phyloP scores from a whole-genome alignment of 2,329 filamentous ascomycete species.

The Chrysoporthe cubensis region DNA sequence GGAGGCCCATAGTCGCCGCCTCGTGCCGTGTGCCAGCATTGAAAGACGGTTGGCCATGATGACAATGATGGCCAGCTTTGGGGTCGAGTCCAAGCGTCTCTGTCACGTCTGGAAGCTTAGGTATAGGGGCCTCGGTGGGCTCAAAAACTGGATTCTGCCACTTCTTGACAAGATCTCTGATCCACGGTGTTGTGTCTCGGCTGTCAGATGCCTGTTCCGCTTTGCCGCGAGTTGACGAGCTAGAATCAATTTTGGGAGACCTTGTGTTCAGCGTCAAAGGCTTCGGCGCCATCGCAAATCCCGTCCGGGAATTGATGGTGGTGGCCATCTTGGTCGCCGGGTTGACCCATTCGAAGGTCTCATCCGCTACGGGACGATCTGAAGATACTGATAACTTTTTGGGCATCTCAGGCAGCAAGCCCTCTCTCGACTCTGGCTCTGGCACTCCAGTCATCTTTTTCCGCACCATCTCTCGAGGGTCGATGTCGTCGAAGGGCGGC shows the following conservation, averaged over 20 bases:
- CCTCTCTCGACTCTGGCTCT: no score
- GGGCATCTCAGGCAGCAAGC: neutral
- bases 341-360: slow-evolving; percentile 61
- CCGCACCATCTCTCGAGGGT: slow-evolving; percentile 15
- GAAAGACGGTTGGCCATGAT: slow-evolving; percentile 16
- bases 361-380: slow-evolving; percentile 34
- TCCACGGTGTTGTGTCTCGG: slow-evolving; percentile 50
- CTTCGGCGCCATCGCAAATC: slow-evolving; percentile 42
- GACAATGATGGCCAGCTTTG: slow-evolving; percentile 23
- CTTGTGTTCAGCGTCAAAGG: slow-evolving; percentile 19
- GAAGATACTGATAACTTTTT: neutral
- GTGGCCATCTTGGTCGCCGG: slow-evolving; percentile 58
- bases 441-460: neutral
- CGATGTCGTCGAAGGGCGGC: slow-evolving; percentile 48
- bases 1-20: slow-evolving; percentile 34
- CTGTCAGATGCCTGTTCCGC: slow-evolving; percentile 32
- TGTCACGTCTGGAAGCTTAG: slow-evolving; percentile 42
- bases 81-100: slow-evolving; percentile 35
- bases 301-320: slow-evolving; percentile 60
- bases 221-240: slow-evolving; percentile 2
- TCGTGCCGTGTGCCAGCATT: slow-evolving; percentile 25
- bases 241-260: slow-evolving; percentile 17
- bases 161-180: slow-evolving; percentile 60
- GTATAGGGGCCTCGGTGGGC: slow-evolving; percentile 50
- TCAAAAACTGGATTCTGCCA: slow-evolving; percentile 82